phyloP scores from a whole-genome alignment of 192 early-diverging fungal species.

The Dimargaris verticillata region DNA sequence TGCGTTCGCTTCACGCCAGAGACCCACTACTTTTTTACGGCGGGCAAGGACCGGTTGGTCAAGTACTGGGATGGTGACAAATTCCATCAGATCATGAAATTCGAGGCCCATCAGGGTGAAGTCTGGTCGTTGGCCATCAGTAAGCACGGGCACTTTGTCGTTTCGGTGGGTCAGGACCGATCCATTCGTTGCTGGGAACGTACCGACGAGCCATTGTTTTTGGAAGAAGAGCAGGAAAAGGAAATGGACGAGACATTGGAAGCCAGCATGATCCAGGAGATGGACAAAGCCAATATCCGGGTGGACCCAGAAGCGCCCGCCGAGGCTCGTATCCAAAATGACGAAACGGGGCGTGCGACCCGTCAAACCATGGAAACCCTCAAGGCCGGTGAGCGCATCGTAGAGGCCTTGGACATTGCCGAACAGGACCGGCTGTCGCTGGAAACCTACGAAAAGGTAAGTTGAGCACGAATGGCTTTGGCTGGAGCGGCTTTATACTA shows the following conservation, averaged over 20 bases:
- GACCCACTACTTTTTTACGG: constrained; percentile 91
- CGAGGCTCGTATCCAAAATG: constrained; percentile 29
- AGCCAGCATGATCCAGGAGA: constrained; percentile 44
- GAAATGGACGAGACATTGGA: constrained; percentile 87
- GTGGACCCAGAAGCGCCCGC: constrained; percentile 5
- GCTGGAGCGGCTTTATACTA: too few relatives aligned
- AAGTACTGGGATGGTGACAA: constrained; percentile 97
- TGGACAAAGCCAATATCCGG: constrained; percentile 34
- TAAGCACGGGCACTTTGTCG: constrained; percentile 75
- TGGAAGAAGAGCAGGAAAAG: constrained; percentile 91
- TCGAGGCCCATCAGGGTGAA: constrained; percentile 85
- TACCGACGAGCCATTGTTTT: constrained; percentile 87
- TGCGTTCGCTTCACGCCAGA: constrained; percentile 76
- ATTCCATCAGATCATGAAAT: constrained; percentile 87
- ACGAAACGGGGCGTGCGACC: constrained; percentile 56
- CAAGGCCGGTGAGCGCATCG: constrained; percentile 84
- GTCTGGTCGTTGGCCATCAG: constrained; percentile 86
- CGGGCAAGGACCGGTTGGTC: constrained; percentile 72
- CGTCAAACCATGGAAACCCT: constrained; percentile 87
- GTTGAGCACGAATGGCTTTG: neutral
- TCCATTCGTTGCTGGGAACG: constrained; percentile 91
- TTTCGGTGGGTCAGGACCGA: constrained; percentile 81
- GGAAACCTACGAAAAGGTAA: constrained; percentile 40
- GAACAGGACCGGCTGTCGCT: constrained; percentile 61
- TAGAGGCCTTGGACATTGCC: constrained; percentile 82